Conservation (phyloP, 1,284 basidiomycete genomes). For the Sphagnurus paluster region DNA sequence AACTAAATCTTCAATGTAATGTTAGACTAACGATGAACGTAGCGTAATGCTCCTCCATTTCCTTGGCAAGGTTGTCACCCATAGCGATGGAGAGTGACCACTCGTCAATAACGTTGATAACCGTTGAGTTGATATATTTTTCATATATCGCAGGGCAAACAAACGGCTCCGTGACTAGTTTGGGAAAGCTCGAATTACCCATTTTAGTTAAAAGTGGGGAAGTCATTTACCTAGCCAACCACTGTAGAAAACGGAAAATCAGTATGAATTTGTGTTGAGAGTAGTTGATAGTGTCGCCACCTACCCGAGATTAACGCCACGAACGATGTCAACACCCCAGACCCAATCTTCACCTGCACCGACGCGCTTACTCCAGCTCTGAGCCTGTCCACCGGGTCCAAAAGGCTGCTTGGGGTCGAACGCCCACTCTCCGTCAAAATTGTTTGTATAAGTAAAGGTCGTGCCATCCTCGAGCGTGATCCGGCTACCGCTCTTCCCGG, state of each 20-base stretch:
- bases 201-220: conserved; percentile 1
- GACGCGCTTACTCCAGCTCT: conserved; percentile 72
- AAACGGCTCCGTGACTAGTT: conserved; percentile 40
- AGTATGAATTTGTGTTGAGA: not conserved
- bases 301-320: conserved; percentile 48
- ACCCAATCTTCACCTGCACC: conserved; percentile 41
- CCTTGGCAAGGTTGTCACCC: conserved; percentile 50
- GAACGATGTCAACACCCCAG: conserved; percentile 40
- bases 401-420: conserved; percentile 71
- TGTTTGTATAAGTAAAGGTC: conserved; percentile 70
- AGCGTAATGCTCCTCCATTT: conserved; percentile 81
- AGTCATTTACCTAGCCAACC: conserved; percentile 40
- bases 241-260: conserved; percentile 20
- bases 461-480: conserved; percentile 66
- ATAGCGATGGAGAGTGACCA: conserved; percentile 77
- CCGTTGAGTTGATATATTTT: conserved; percentile 57
- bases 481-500: conserved; percentile 56
- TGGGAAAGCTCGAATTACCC: conserved; percentile 32
- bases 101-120: conserved; percentile 75
- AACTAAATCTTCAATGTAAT: not conserved
- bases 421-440: conserved; percentile 64
- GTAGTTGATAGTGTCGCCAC: conserved; percentile 7
- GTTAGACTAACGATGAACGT: conserved; percentile 66
- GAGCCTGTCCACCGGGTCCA: conserved; percentile 67
- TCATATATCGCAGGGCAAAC: conserved; percentile 81